These are phyloP conservation scores for Carpinus fangiana DNA, from an alignment of 306 rosid species.

Conservation along the genomic window DNA sequence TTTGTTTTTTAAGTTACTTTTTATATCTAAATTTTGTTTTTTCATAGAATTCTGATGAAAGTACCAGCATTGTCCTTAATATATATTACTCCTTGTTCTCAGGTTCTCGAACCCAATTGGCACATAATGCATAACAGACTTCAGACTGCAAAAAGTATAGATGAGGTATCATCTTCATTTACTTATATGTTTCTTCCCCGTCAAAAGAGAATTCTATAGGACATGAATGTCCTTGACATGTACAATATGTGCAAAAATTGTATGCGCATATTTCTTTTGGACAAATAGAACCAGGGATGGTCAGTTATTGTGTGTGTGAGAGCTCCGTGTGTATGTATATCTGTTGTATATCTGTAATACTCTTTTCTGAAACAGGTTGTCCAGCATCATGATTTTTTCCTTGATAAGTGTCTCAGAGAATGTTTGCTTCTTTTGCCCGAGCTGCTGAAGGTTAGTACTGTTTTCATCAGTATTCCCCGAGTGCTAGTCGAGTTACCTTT, in stretches of 20 bases:
- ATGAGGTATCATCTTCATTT: constrained; percentile 55
- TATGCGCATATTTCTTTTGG: neutral
- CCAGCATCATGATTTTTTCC: constrained; percentile 92
- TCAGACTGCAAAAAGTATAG: constrained; percentile 90
- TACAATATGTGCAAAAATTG: neutral
- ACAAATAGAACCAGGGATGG: neutral
- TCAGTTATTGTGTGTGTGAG: constrained; percentile 2
- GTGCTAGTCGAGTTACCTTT: constrained; percentile 8
- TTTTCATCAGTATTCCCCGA: neutral
- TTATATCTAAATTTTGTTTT: neutral
- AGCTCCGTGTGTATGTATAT: constrained; percentile 14
- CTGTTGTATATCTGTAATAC: constrained; percentile 31
- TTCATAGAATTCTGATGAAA: neutral
- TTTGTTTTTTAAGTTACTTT: neutral
- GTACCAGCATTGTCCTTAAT: constrained; percentile 13
- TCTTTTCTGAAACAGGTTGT: constrained; percentile 73
- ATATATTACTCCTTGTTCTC: constrained; percentile 23
- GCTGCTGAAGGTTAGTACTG: constrained; percentile 74
- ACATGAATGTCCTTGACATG: neutral
- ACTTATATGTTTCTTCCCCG: neutral
- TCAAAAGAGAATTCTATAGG: neutral
- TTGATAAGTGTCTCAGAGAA: constrained; percentile 89
- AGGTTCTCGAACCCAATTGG: constrained; percentile 99
- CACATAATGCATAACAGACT: constrained; percentile 86
- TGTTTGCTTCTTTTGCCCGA: constrained; percentile 93